Conservation (phyloP, 2,329 filamentous ascomycete genomes). For the Dothistroma pini region DNA sequence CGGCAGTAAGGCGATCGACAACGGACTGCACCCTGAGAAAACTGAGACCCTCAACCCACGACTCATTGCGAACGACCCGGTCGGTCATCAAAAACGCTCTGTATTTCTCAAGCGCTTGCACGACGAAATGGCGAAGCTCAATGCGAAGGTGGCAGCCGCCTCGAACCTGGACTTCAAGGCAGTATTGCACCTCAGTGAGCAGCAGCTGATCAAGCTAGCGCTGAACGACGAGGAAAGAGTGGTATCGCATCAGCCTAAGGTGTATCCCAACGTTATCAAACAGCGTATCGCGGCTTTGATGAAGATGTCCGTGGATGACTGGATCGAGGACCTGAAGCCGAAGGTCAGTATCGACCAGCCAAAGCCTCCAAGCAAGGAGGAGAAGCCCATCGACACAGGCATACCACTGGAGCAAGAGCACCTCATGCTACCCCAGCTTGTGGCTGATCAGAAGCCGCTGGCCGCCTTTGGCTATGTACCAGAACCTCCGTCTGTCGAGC, state of each 20-base stretch:
- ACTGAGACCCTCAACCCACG: conserved; percentile 59
- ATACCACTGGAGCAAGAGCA: conserved; percentile 66
- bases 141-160: conserved; percentile 41
- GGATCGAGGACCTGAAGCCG: conserved; percentile 49
- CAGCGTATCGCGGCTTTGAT: conserved; percentile 72
- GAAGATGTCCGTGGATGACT: conserved; percentile 68
- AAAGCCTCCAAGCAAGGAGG: conserved; percentile 25
- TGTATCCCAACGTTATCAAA: conserved; percentile 84
- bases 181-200: conserved; percentile 57
- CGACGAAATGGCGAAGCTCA: conserved; percentile 63
- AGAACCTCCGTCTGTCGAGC: conserved; percentile 59
- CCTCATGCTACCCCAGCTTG: conserved; percentile 57
- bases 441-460: conserved; percentile 61
- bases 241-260: conserved; percentile 61
- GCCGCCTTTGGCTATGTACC: conserved; percentile 72
- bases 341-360: conserved; percentile 21
- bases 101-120: conserved; percentile 58
- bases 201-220: conserved; percentile 64
- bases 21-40: conserved; percentile 10
- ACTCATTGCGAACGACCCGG: conserved; percentile 53
- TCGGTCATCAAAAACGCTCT: conserved; percentile 34
- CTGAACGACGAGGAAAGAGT: conserved; percentile 75
- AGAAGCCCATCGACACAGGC: conserved; percentile 61
- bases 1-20: conserved; percentile 2
- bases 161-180: conserved; percentile 37